These are phyloP conservation scores for Solanum sejunctum DNA, from an alignment of 257 asterid species.

Conservation along the genomic window DNA sequence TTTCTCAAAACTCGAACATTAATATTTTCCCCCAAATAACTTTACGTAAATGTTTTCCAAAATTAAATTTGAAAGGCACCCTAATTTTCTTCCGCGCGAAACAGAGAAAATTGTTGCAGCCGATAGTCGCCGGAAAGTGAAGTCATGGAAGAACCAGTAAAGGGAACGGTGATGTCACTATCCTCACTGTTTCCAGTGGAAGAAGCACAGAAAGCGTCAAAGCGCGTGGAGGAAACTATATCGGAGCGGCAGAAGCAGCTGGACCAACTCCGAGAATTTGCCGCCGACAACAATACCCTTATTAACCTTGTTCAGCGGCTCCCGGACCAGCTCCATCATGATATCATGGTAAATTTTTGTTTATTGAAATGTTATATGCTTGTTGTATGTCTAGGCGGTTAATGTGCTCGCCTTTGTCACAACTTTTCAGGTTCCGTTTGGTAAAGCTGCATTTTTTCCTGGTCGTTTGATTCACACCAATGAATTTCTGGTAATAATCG, in stretches of 20 bases:
- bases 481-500: conserved; percentile 55
- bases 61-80: neutral
- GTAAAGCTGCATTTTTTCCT: conserved; percentile 88
- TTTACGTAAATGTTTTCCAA: neutral
- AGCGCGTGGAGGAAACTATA: conserved; percentile 48
- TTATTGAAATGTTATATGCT: neutral
- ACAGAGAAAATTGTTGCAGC: neutral
- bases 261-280: conserved; percentile 39
- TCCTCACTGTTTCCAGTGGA: conserved; percentile 50
- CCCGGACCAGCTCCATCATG: conserved; percentile 72
- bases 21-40: neutral
- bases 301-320: conserved; percentile 65
- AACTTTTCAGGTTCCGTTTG: conserved; percentile 62
- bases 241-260: conserved; percentile 43
- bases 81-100: neutral
- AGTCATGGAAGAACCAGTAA: conserved; percentile 5
- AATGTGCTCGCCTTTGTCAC: neutral
- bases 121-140: neutral
- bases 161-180: conserved; percentile 53
- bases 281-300: conserved; percentile 43
- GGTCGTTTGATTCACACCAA: conserved; percentile 84
- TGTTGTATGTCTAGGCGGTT: neutral
- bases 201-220: conserved; percentile 69
- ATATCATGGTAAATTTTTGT: conserved; percentile 44
- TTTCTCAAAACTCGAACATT: too few species aligned